A percentile compares a stretch with the other conserved stretches of the same genome.
Evolutionary conservation across 805 yeast species (phyloP).

Genomic region (Wickerhamomyces canadensis): DNA sequence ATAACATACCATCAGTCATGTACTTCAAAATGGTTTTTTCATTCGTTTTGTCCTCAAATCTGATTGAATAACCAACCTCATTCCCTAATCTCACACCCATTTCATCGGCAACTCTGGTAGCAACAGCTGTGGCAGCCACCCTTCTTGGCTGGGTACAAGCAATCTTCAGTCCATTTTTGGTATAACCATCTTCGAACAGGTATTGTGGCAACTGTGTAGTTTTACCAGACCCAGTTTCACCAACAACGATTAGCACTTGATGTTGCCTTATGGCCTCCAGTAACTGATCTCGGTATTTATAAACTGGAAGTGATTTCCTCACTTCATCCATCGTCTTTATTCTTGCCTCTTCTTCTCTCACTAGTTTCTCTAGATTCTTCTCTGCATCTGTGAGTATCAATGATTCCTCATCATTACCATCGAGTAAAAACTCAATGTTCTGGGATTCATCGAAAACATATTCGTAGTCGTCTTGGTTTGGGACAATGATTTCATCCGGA

Average conservation of each 20-base stretch:
- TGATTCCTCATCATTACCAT: slow-evolving; percentile 20
- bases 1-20: slow-evolving; percentile 93
- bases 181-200: slow-evolving; percentile 75
- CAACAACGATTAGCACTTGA: slow-evolving; percentile 72
- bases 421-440: slow-evolving; percentile 45
- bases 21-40: slow-evolving; percentile 72
- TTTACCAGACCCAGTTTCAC: slow-evolving; percentile 92
- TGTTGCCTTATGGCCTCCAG: slow-evolving; percentile 52
- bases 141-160: slow-evolving; percentile 95
- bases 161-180: slow-evolving; percentile 49
- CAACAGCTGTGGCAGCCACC: slow-evolving; percentile 91
- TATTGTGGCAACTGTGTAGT: slow-evolving; percentile 93
- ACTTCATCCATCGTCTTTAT: slow-evolving; percentile 30
- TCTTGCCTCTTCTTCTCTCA: slow-evolving; percentile 28
- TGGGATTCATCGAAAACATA: slow-evolving; percentile 72
- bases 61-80: slow-evolving; percentile 81
- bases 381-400: slow-evolving; percentile 26
- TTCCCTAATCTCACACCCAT: slow-evolving; percentile 75
- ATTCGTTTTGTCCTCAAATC: slow-evolving; percentile 78
- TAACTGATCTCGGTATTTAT: slow-evolving; percentile 51
- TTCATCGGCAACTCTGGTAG: slow-evolving; percentile 88
- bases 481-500: slow-evolving; percentile 37
- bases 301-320: slow-evolving; percentile 72
- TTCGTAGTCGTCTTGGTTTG: slow-evolving; percentile 51
- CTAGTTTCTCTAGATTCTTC: slow-evolving; percentile 29